Evolutionary conservation across 176 grass and related monocot genomes (phyloP).

Genomic region (Tillandsia leiboldiana): DNA sequence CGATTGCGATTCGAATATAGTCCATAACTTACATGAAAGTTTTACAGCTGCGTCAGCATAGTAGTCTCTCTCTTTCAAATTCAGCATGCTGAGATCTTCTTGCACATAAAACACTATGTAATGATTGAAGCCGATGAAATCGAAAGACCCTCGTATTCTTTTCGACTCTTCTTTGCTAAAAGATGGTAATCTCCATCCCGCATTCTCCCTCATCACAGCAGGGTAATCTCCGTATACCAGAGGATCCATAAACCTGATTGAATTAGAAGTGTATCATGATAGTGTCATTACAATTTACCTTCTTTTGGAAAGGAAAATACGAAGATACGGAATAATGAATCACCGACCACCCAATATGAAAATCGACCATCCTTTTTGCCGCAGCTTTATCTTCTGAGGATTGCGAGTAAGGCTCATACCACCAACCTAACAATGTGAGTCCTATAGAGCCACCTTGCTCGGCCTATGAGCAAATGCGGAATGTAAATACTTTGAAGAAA

Average conservation of each 20-base stretch:
- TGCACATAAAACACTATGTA: constrained; percentile 23
- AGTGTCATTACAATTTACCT: too few species aligned
- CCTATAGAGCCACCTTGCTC: constrained; percentile 61
- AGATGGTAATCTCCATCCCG: constrained; percentile 35
- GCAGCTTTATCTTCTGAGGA: constrained; percentile 37
- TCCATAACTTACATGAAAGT: constrained; percentile 14
- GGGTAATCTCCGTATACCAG: constrained; percentile 61
- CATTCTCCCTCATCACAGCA: constrained; percentile 42
- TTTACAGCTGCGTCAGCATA: constrained; percentile 37
- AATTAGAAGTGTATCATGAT: background rate
- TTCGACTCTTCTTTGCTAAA: constrained; percentile 31
- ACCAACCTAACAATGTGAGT: constrained; percentile 48
- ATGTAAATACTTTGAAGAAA: background rate
- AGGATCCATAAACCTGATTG: constrained; percentile 55
- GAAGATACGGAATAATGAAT: background rate
- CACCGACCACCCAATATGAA: constrained; percentile 70
- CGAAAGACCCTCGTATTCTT: constrained; percentile 37
- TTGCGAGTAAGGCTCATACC: constrained; percentile 44
- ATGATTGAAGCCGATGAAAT: constrained; percentile 76
- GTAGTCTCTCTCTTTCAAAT: constrained; percentile 28
- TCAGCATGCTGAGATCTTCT: constrained; percentile 3
- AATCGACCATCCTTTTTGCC: constrained; percentile 51
- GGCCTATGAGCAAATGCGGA: constrained; percentile 9
- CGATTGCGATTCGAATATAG: background rate
- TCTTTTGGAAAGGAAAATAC: too few species aligned